These are phyloP conservation scores for Nakaseomyces bracarensis DNA, from an alignment of 1,139 yeast species.

Conservation along the genomic window DNA sequence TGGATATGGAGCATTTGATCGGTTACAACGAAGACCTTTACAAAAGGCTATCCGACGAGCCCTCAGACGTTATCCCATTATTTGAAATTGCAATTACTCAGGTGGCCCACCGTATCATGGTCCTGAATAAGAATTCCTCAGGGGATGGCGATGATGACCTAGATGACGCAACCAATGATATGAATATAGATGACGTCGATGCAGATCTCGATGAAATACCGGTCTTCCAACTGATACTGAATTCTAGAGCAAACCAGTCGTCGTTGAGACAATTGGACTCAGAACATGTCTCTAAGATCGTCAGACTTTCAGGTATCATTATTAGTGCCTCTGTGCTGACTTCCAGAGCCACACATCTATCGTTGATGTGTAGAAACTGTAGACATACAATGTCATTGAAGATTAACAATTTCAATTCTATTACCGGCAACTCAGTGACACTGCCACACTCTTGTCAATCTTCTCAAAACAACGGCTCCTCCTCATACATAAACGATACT, in stretches of 20 bases:
- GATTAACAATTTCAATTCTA: constrained; percentile 47
- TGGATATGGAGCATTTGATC: constrained; percentile 77
- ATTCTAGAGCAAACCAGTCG: constrained; percentile 63
- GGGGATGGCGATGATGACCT: constrained; percentile 17
- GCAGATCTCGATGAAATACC: constrained; percentile 55
- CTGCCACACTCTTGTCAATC: constrained; percentile 65
- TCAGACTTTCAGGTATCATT: constrained; percentile 86
- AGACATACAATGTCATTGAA: constrained; percentile 70
- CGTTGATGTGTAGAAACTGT: constrained; percentile 82
- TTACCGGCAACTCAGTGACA: constrained; percentile 61
- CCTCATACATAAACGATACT: constrained; percentile 20
- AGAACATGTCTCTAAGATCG: constrained; percentile 80
- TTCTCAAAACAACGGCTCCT: constrained; percentile 14
- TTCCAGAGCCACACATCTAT: constrained; percentile 80
- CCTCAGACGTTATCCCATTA: constrained; percentile 79
- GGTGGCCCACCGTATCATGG: constrained; percentile 74
- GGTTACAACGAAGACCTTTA: constrained; percentile 85
- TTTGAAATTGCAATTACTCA: constrained; percentile 88
- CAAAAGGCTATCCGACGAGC: constrained; percentile 76
- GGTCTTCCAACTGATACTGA: constrained; percentile 70
- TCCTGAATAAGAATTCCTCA: constrained; percentile 39
- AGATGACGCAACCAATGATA: constrained; percentile 38
- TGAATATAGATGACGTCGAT: constrained; percentile 14
- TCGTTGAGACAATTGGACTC: constrained; percentile 80
- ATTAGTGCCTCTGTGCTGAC: constrained; percentile 85